phyloP scores from a whole-genome alignment of 495 filamentous ascomycete genomes.

The Xylaria sp. region DNA sequence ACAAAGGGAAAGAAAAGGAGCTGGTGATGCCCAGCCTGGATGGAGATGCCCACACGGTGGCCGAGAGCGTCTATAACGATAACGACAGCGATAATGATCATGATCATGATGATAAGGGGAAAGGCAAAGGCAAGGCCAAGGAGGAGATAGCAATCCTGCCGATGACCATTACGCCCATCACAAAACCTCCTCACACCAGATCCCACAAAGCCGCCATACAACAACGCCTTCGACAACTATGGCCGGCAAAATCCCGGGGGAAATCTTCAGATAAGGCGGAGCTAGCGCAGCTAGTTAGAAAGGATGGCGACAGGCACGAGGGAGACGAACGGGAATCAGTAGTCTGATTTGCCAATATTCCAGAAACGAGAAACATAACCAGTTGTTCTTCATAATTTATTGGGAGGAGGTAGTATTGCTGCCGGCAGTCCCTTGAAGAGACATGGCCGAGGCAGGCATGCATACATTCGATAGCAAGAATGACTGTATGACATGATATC shows the following conservation, averaged over 20 bases:
- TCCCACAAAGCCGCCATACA: not conserved
- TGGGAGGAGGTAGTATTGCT: not conserved
- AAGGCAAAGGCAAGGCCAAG: not conserved
- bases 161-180: not conserved
- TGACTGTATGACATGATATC: constrained; percentile 15
- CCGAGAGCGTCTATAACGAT: not conserved
- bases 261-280: constrained; percentile 23
- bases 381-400: not conserved
- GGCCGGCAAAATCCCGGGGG: not conserved
- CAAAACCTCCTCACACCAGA: constrained; percentile 2
- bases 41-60: not conserved
- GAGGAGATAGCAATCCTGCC: not conserved
- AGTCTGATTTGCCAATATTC: not conserved
- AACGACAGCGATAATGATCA: too few relatives aligned
- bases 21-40: not conserved
- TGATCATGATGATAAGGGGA: not conserved
- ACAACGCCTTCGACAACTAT: constrained; percentile 9
- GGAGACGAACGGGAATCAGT: not conserved
- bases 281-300: not conserved
- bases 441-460: not conserved
- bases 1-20: constrained; percentile 25
- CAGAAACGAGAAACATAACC: not conserved
- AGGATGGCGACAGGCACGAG: not conserved
- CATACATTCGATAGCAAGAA: constrained; percentile 4
- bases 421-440: not conserved